Conservation (phyloP, 495 filamentous ascomycete species). For the Podospora bellae-mahoneyi region DNA sequence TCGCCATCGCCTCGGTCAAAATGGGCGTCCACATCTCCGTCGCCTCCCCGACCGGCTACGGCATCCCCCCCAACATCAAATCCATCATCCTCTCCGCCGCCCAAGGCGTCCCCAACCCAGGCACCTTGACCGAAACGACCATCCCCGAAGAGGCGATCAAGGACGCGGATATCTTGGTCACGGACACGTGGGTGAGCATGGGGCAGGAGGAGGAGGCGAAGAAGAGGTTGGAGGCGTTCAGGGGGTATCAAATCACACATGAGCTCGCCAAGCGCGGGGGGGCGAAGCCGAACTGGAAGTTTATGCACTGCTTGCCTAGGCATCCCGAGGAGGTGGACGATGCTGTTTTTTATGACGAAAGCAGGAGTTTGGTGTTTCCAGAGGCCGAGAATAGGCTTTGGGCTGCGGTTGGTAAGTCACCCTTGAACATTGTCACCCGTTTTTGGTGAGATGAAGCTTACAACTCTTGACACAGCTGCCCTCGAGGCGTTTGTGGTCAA, state of each 20-base stretch:
- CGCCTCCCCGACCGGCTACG: slow-evolving; percentile 79
- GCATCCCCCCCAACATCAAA: slow-evolving; percentile 68
- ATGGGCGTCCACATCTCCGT: slow-evolving; percentile 81
- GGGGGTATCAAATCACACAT: slow-evolving; percentile 83
- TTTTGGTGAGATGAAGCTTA: too few species aligned
- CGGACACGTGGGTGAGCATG: slow-evolving; percentile 98
- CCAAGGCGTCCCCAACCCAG: slow-evolving; percentile 52
- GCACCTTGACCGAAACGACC: slow-evolving; percentile 67
- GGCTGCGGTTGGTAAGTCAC: slow-evolving; percentile 66
- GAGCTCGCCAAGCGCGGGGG: slow-evolving; percentile 79
- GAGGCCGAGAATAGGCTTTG: slow-evolving; percentile 95
- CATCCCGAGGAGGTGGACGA: slow-evolving; percentile 92
- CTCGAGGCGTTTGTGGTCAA: slow-evolving; percentile 90
- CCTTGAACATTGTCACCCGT: neutral
- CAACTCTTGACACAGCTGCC: slow-evolving; percentile 48
- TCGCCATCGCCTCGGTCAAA: slow-evolving; percentile 80
- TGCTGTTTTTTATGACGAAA: slow-evolving; percentile 80
- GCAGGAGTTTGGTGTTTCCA: slow-evolving; percentile 76
- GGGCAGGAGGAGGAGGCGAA: slow-evolving; percentile 84
- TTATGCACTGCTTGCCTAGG: slow-evolving; percentile 98
- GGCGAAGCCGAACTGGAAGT: slow-evolving; percentile 87
- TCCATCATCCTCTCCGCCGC: slow-evolving; percentile 62
- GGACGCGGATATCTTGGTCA: slow-evolving; percentile 84
- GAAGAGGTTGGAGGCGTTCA: slow-evolving; percentile 74
- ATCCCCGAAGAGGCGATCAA: slow-evolving; percentile 86